phyloP scores from a whole-genome alignment of 768 basidiomycete species.

The Hygrocybe coccinea region DNA sequence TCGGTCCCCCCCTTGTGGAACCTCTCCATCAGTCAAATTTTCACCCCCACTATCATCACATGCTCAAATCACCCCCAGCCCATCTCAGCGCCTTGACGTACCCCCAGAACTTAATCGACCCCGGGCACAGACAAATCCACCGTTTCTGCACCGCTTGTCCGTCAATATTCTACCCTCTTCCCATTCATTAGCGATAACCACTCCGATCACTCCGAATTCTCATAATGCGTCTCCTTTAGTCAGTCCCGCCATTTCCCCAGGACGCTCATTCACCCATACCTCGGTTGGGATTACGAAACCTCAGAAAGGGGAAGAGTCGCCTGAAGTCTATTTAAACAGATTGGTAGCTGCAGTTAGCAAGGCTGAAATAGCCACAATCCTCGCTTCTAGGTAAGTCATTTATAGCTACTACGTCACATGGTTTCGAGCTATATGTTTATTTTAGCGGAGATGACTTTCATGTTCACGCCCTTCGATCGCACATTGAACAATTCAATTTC shows the following conservation, averaged over 20 bases:
- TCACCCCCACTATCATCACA: constrained; percentile 12
- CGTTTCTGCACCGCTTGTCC: constrained; percentile 65
- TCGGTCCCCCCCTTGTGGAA: constrained; percentile 27
- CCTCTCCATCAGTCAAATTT: constrained; percentile 19
- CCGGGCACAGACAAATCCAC: constrained; percentile 60
- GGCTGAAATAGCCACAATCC: constrained; percentile 70
- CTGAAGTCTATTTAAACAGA: constrained; percentile 63
- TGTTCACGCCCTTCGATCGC: constrained; percentile 58
- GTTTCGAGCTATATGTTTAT: constrained; percentile 8
- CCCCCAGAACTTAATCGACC: constrained; percentile 24
- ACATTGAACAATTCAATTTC: constrained; percentile 78
- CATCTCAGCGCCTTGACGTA: constrained; percentile 11
- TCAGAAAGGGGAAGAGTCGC: constrained; percentile 54
- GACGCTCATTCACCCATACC: constrained; percentile 41
- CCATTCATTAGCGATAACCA: constrained; percentile 33
- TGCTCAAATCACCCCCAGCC: constrained; percentile 10
- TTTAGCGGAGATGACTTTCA: constrained; percentile 69
- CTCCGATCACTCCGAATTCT: constrained; percentile 16
- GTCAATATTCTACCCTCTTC: constrained; percentile 55
- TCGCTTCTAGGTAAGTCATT: constrained; percentile 69
- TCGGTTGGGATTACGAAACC: constrained; percentile 49
- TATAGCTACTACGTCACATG: background rate
- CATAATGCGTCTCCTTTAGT: constrained; percentile 10
- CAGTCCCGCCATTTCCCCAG: constrained; percentile 37
- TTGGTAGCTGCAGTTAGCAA: constrained; percentile 62